A percentile compares a stretch with the other conserved stretches of the same genome.
Evolutionary conservation across 1,284 basidiomycete genomes (phyloP).

Genomic region (Gymnopus androsaceus): DNA sequence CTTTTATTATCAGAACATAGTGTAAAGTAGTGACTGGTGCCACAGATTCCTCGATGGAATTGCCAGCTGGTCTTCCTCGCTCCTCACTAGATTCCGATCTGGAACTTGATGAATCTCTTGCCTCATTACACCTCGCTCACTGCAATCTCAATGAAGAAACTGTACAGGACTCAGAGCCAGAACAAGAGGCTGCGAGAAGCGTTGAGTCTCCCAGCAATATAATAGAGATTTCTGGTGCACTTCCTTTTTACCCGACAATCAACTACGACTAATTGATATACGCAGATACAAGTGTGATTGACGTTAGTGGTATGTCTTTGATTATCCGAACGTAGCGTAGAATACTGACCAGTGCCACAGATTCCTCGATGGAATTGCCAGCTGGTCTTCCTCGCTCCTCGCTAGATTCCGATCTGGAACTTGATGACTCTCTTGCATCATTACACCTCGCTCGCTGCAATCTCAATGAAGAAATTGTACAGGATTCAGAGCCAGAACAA

Average conservation of each 20-base stretch:
- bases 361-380: conserved; percentile 1
- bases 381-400: background rate
- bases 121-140: too few species aligned
- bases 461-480: conserved; percentile 47
- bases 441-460: too few species aligned
- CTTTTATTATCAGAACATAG: too few species aligned
- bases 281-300: conserved; percentile 16
- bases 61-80: too few species aligned
- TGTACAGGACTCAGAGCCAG: too few species aligned
- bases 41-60: too few species aligned
- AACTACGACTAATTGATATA: background rate
- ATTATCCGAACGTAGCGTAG: background rate
- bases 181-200: too few species aligned
- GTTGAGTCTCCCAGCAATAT: background rate
- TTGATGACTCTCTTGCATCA: conserved; percentile 5
- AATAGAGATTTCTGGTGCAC: too few species aligned
- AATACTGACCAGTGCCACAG: background rate
- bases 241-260: background rate
- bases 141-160: too few species aligned
- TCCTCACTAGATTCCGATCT: too few species aligned
- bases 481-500: conserved; percentile 72
- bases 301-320: conserved; percentile 26
- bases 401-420: conserved; percentile 10
- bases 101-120: too few species aligned
- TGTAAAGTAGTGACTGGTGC: too few species aligned